Percentiles rank a stretch among this genome's conserved stretches.
Conservation (phyloP, 345 rosid species). For the Sisymbrium irio region DNA sequence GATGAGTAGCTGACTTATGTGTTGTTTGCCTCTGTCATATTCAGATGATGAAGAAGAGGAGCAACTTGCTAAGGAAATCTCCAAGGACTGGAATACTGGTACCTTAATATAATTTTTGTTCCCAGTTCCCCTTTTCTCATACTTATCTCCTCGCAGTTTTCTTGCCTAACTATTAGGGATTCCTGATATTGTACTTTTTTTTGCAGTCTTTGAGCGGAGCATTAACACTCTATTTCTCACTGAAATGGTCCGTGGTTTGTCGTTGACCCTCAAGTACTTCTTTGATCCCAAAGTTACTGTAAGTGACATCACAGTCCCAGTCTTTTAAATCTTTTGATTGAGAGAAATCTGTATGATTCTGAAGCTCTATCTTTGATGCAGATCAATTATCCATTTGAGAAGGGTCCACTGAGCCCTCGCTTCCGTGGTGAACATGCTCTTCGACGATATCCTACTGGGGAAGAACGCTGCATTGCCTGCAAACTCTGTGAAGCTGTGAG, state of each 20-base stretch:
- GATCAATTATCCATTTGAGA: slow-evolving; percentile 99
- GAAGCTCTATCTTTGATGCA: slow-evolving; percentile 31
- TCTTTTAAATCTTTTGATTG: background rate
- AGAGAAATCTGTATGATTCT: slow-evolving; percentile 10
- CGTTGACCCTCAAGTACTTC: slow-evolving; percentile 89
- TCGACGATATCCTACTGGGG: slow-evolving; percentile 87
- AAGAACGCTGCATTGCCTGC: slow-evolving; percentile 99
- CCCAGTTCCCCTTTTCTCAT: background rate
- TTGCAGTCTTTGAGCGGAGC: slow-evolving; percentile 85
- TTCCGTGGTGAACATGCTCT: slow-evolving; percentile 99
- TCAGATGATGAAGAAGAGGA: slow-evolving; percentile 88
- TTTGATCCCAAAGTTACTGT: slow-evolving; percentile 92
- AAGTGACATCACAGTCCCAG: slow-evolving; percentile 37
- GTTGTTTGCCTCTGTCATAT: slow-evolving; percentile 13
- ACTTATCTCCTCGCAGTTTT: background rate
- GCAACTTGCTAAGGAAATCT: slow-evolving; percentile 82
- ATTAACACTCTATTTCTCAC: slow-evolving; percentile 90
- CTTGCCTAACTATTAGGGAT: background rate
- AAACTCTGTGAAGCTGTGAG: slow-evolving; percentile 99
- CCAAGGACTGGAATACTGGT: slow-evolving; percentile 99
- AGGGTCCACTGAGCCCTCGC: slow-evolving; percentile 97
- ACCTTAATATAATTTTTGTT: background rate
- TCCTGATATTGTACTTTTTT: slow-evolving; percentile 18
- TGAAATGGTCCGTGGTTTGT: slow-evolving; percentile 91
- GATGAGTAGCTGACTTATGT: background rate